Base-by-base conservation (phyloP, 495 filamentous ascomycete species). In the Aspergillus ellipticus region DNA sequence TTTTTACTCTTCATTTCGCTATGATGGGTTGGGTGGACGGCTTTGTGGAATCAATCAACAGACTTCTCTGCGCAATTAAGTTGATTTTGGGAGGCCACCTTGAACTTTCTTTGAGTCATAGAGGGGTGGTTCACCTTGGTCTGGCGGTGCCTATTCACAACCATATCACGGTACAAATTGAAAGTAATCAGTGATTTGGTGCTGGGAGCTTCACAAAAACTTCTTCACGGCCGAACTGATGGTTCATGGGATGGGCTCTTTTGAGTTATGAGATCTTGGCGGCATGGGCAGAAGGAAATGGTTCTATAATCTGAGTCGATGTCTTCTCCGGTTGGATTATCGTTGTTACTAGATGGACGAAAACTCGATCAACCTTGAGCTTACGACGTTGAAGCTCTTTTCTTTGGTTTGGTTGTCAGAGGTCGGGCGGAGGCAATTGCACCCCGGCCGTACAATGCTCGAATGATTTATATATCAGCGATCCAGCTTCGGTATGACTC, bases 401-500 rank as follows among this genome's bases (percentile, higher is more conserved):
- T 45, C 16, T 29, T 29, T 29, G 15, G 49, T 37, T 49, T 35
- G 21, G 31, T 28, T 53, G 51, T 53, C 54, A 47, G 50, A 24
- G 33, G n/a, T 51, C 42, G 28, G 51, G 50, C 56, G 50, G 50
- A 42, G 26, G 48, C 53, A 37, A 41, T 11, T 42, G 20, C 37
- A 48, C 46, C 47, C 45, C 54, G 15, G 9, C 31, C 37, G 42
- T 59, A 41, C 54, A 35, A 55, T 33, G 28, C 51, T 57, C 56
- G 54, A 49, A 42, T 55, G 37, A 54, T 24, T 49, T 47, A 57
- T 51, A 53, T 51, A 37, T 60, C 51, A 53, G 47, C 59, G 49
- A 57, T 45, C 53, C 65, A 42, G 41, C 55, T 50, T 57, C 62
- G 50, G 51, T 58, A 42, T 63, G 49, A 51, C 50, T 54, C 26